These are phyloP conservation scores for Exophiala viscosa DNA, from an alignment of 2,329 filamentous ascomycete species.

Conservation along the genomic window DNA sequence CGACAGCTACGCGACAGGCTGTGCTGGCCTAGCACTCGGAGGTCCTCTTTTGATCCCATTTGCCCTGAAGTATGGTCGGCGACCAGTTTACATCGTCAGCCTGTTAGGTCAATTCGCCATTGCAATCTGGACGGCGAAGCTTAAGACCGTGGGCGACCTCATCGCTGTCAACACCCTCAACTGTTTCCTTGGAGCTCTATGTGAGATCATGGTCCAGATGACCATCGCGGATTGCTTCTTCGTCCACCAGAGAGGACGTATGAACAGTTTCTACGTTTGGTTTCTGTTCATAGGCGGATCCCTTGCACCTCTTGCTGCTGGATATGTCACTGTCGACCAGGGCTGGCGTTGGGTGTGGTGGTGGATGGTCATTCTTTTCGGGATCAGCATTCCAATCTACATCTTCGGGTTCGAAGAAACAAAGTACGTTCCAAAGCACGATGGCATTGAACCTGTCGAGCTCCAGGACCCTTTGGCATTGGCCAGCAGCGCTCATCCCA, in stretches of 20 bases:
- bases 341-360: constrained; percentile 53
- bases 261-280: constrained; percentile 49
- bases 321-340: constrained; percentile 39
- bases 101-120: constrained; percentile 36
- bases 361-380: constrained; percentile 44
- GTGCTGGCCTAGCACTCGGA: constrained; percentile 42
- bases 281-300: constrained; percentile 32
- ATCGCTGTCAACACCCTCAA: constrained; percentile 43
- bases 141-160: constrained; percentile 42
- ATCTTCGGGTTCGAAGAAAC: constrained; percentile 47
- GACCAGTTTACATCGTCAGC: constrained; percentile 46
- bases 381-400: constrained; percentile 38
- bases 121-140: constrained; percentile 44
- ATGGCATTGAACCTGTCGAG: too few relatives aligned
- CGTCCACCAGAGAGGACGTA: constrained; percentile 45
- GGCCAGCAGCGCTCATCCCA: too few relatives aligned
- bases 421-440: constrained; percentile 26
- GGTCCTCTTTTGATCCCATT: constrained; percentile 45
- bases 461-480: too few relatives aligned
- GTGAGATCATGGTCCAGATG: constrained; percentile 46
- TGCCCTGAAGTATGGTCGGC: constrained; percentile 45
- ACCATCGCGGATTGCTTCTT: constrained; percentile 50
- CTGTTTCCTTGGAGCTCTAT: constrained; percentile 44
- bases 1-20: constrained; percentile 45
- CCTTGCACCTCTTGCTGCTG: constrained; percentile 40